Base-by-base conservation (phyloP, 176 grass and related monocot genomes). In the Triticum monococcum region DNA sequence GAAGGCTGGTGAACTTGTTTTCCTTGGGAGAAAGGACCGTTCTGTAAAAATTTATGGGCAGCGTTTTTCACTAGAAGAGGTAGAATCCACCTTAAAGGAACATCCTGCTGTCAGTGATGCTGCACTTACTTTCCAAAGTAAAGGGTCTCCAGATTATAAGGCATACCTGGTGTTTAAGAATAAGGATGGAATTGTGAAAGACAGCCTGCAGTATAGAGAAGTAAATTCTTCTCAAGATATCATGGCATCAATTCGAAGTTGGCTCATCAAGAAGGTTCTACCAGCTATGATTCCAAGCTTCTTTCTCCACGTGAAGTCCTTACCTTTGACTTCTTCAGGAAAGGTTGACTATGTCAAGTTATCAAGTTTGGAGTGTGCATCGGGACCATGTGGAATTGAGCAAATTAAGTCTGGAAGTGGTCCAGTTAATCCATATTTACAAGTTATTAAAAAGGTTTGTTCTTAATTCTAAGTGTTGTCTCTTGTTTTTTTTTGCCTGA, bases 1-100 rank as follows among this genome's bases (percentile, higher is more conserved):
- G 45, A 88, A 75, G 71, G 88, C 85, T 80, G 96, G 89, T 16
- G 90, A 94, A 81, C 86, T 98, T 63, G 68, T 95, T 82, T 98
- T 98, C 64, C 66, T 98, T 56, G 90, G 91, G 24, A 98, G 96
- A 86, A 93, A 92, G 70, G 96, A 98, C 52, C 93, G 90, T 12
- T 77, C 86, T 13, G 74, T 98, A 68, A 98, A 98, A 89, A 86
- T 65, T 84, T 91, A 94, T 91, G 96, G 96, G 28, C 93, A 94
- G n/a, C 90, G 88, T 26, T 83, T 92, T 89, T 85, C 96, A 75
- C 62, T 98, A 26, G 89, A 95, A 41, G 96, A 98, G 69, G 87
- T 98, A 78, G 96, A 98, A 85, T 85, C 50, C n/a, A 88, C 79
- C 26, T 79, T 98, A 65, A 95, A n/a, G 46, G 93, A 94, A 28